These are phyloP conservation scores for Erythrophleum ivorense DNA, from an alignment of 331 rosid genomes.

Conservation along the genomic window DNA sequence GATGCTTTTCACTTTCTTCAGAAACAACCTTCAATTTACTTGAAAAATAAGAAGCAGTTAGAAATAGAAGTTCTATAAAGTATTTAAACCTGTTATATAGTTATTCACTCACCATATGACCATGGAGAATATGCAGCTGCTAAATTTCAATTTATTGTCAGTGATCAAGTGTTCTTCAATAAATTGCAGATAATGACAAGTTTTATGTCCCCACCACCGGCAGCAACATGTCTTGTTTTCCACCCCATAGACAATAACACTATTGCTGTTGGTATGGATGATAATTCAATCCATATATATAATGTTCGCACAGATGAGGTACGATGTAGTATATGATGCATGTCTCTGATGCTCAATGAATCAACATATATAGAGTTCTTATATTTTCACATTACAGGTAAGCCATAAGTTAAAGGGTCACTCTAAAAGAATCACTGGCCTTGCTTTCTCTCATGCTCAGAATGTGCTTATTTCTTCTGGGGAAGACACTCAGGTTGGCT, in stretches of 20 bases:
- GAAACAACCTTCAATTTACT: neutral
- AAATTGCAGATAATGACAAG: conserved; percentile 54
- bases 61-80: neutral
- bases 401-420: conserved; percentile 50
- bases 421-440: conserved; percentile 51
- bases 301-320: conserved; percentile 59
- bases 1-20: neutral
- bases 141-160: neutral
- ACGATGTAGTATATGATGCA: neutral
- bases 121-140: neutral
- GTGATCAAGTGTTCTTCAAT: conserved; percentile 1
- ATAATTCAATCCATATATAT: conserved; percentile 54
- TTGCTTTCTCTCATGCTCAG: conserved; percentile 54
- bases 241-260: conserved; percentile 67
- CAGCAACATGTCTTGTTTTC: conserved; percentile 65
- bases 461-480: conserved; percentile 58
- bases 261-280: conserved; percentile 68
- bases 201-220: conserved; percentile 68
- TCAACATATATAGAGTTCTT: neutral
- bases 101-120: neutral
- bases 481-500: conserved; percentile 62
- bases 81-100: neutral
- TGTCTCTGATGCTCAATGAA: neutral
- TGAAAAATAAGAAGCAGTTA: neutral
- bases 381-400: conserved; percentile 46